Base-by-base conservation (phyloP, 371 early-diverging fungal genomes). In the Mucor piriformis region DNA sequence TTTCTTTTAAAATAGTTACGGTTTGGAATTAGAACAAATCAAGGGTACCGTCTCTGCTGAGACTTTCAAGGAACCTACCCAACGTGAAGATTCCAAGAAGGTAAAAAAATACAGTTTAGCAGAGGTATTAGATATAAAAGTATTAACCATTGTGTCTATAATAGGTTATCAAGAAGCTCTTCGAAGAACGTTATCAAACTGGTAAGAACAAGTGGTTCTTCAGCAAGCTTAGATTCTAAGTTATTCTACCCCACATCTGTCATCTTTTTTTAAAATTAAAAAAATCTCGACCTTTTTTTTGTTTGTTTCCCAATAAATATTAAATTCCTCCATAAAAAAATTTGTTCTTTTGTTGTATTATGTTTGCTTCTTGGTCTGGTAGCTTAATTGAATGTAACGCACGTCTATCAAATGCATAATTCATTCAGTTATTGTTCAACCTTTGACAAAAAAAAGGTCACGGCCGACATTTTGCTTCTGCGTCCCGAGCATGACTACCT, bases 131-230 rank as follows among this genome's bases (percentile, higher is more conserved):
- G 24, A 34, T 35, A 12, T 33, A 0, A 10, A 11, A 18, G 20
- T 46, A 38, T 56, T 37, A 7, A 23, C 3, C 21, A 20, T 50
- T 25, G 3, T 44, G 3, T 43, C 7, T 51, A 13, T 33, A 25
- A 38, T 49, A 69, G 73, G 88, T 88, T 65, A 82, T 97, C 83
- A 93, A 90, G 86, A 93, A 90, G 89, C 82, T 90, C 67, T 90
- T 98, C 73, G 88, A 97, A 87, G 93, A 96, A 83, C 79, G 83
- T 80, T 95, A 96, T 88, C 87, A 87, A 79, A 81, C 88, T 66
- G 98, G 98, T 75, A 96, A 96, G 92, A 95, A 95, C 93, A 95
- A 94, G 91, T 98, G 98, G 98, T 97, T 98, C 92, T 98, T 98
- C 88, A 88, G 91, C 84, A 97, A 97, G 92, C 95, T 98, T 72